Percentiles rank a stretch among this genome's conserved stretches.
Evolutionary conservation across 2,329 filamentous ascomycete species (phyloP).

Genomic region (Microcyclosporella mali): DNA sequence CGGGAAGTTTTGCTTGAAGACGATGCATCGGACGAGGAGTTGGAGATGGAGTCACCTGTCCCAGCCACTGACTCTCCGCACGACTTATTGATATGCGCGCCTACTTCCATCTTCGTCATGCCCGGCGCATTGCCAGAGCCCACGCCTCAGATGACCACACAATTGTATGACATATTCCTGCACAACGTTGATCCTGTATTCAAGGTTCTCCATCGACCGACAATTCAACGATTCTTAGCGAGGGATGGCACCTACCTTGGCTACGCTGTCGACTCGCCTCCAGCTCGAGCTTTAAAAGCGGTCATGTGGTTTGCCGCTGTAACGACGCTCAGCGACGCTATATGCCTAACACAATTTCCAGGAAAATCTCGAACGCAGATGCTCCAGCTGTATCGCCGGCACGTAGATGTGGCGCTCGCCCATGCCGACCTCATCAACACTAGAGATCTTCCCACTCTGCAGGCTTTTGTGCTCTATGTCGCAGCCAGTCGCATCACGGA

Average conservation of each 20-base stretch:
- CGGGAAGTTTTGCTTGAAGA: conserved; percentile 25
- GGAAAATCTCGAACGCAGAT: conserved; percentile 12
- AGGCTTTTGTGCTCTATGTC: conserved; percentile 22
- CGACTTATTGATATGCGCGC: conserved; percentile 23
- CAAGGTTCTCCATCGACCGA: conserved; percentile 24
- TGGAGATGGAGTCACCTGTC: too few relatives aligned
- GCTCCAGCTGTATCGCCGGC: conserved; percentile 19
- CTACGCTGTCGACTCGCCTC: conserved; percentile 12
- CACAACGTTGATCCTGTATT: conserved; percentile 24
- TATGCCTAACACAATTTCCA: conserved; percentile 19
- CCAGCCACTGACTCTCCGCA: conserved; percentile 7
- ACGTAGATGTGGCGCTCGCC: conserved; percentile 23
- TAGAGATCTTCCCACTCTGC: conserved; percentile 23
- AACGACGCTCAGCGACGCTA: conserved; percentile 24
- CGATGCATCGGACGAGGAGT: conserved; percentile 11
- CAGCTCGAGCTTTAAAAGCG: conserved; percentile 20
- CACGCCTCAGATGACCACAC: conserved; percentile 7
- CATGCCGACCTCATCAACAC: conserved; percentile 27
- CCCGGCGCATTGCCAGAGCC: conserved; percentile 23
- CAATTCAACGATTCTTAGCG: conserved; percentile 16
- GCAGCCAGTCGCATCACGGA: conserved; percentile 22
- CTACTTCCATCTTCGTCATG: conserved; percentile 22
- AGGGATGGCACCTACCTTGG: conserved; percentile 20
- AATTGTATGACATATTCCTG: conserved; percentile 19
- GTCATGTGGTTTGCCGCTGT: conserved; percentile 28